Percentiles rank a stretch among this genome's conserved stretches.
These are phyloP conservation scores for Camellia sinensis DNA, from an alignment of 148 eudicot genomes.

Conservation along the genomic window DNA sequence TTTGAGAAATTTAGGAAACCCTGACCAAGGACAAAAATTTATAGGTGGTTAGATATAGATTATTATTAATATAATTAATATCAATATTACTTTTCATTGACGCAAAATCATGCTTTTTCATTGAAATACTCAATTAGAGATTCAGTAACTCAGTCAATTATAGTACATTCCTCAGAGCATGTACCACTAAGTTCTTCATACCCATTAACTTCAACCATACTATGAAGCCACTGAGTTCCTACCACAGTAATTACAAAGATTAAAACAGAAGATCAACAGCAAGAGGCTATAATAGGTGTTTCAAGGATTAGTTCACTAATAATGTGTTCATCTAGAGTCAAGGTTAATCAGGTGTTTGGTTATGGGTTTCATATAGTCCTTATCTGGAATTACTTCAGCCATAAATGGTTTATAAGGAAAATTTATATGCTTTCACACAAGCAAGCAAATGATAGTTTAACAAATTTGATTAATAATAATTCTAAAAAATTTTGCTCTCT, in stretches of 20 bases:
- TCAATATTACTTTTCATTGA: no score
- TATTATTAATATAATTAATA: no score
- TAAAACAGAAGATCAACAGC: background rate
- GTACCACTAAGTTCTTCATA: conserved; percentile 87
- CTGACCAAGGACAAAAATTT: no score
- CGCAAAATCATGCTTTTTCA: no score
- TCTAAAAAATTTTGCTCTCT: background rate
- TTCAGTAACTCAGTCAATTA: no score
- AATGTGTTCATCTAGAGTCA: background rate
- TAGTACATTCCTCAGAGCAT: conserved; percentile 70
- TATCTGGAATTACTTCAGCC: background rate
- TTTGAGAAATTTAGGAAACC: no score
- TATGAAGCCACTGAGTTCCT: conserved; percentile 98
- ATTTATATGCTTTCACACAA: conserved; percentile 1
- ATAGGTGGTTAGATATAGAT: no score
- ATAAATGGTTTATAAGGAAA: background rate
- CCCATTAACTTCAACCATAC: conserved; percentile 85
- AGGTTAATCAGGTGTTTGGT: conserved; percentile 5
- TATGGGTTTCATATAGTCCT: conserved; percentile 1
- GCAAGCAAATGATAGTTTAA: background rate
- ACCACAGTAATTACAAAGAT: conserved; percentile 13
- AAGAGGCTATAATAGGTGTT: background rate
- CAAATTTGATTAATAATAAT: background rate
- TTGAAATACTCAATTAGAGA: no score
- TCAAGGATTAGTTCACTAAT: background rate